Evolutionary conservation across 192 early-diverging fungal species (phyloP), one percentile per base, ranked within the genome.

Genomic region (Diversispora epigaea): DNA sequence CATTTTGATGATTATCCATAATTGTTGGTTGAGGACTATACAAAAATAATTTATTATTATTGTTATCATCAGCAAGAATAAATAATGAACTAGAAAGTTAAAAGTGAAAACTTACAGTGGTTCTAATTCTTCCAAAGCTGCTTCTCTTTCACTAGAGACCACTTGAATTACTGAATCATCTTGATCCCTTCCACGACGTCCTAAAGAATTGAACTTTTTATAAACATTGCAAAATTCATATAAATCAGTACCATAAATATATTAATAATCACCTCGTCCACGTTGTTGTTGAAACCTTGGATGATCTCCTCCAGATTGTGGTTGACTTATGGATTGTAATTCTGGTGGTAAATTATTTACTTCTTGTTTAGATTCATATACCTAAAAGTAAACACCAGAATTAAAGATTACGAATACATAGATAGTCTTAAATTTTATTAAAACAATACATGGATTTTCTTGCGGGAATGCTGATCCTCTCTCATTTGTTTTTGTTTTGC

Each of bases 401-500:
- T 55, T 39, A 11, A 39, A 22, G 11, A 4, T 76, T 8, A 52
- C 10, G 39, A 49, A 21, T 17, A 41, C 9, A 43, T 7, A 22
- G 10, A 61, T 50, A 3, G 6, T 7, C 6, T 19, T 6, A 58
- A 0, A 47, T 41, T 14, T 46, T n/a, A 79, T 12, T 63, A 40
- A 65, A 21, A 43, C 2, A 19, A 39, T 46, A 77, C 72, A 77
- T 76, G 71, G 32, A 90, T 85, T 75, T 84, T 83, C 81, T 88
- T 88, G 77, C 83, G 81, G 70, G 81, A 21, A 73, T 77, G 76
- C 56, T 83, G 83, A 60, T 95, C 90, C 12, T 93, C 90, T 15
- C 96, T 87, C 67, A 96, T 73, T 77, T 89, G 86, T 80, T 92
- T 94, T 84, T 99, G 96, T 83, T 95, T 96, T n/a, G 86, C 82